Conservation (phyloP, 768 basidiomycete genomes). For the Russula emetica region DNA sequence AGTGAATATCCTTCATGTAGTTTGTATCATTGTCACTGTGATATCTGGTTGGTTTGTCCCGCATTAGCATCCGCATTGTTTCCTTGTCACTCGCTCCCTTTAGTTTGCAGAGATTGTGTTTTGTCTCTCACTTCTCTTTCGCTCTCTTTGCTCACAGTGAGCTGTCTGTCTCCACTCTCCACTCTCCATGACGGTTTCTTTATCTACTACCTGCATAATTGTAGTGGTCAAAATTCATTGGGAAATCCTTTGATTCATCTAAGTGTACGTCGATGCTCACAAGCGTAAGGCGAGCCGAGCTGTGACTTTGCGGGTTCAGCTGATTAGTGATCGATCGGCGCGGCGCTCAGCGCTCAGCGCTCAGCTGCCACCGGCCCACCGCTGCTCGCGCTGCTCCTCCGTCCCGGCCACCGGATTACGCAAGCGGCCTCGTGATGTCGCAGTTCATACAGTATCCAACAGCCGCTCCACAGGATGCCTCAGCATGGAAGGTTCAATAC, state of each 20-base stretch:
- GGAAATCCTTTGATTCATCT: background rate
- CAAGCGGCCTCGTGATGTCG: too few relatives aligned
- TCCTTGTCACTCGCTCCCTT: background rate
- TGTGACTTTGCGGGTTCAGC: background rate
- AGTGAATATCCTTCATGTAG: constrained; percentile 3
- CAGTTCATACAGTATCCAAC: background rate
- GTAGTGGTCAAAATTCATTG: constrained; percentile 8
- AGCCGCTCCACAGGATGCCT: background rate
- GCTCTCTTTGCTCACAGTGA: constrained; percentile 3
- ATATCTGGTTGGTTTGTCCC: constrained; percentile 13
- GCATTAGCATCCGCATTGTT: constrained; percentile 18
- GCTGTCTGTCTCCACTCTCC: background rate
- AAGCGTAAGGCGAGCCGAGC: too few relatives aligned
- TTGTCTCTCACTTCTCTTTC: background rate
- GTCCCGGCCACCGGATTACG: background rate
- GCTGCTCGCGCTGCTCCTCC: too few relatives aligned
- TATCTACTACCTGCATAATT: constrained; percentile 22
- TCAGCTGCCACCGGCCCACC: too few relatives aligned
- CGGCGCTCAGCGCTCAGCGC: too few relatives aligned
- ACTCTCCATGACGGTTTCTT: constrained; percentile 5
- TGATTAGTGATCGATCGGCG: too few relatives aligned
- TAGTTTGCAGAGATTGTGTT: constrained; percentile 2
- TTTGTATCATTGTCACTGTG: constrained; percentile 7
- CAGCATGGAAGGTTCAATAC: background rate
- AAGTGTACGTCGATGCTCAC: background rate